Evolutionary conservation across 169 alveolate species (phyloP).

Genomic region (Plasmodium coatneyi): DNA sequence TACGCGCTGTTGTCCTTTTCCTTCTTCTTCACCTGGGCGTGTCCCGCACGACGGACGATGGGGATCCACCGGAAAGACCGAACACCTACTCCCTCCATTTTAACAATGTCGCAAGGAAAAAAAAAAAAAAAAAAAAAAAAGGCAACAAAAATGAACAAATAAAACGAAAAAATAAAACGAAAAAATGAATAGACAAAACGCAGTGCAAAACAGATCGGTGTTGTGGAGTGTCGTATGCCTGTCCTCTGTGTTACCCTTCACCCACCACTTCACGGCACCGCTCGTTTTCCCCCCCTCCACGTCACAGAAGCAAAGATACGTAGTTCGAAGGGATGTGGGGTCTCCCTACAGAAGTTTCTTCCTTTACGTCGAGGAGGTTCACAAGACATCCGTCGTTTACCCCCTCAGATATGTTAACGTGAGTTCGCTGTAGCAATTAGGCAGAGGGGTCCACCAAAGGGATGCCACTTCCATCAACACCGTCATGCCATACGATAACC

Average conservation of each 20-base stretch:
- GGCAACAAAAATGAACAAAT: no score
- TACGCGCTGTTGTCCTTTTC: conserved; percentile 5
- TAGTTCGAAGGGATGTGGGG: conserved; percentile 36
- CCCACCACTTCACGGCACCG: not conserved
- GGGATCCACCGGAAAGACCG: not conserved
- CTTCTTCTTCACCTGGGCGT: conserved; percentile 17
- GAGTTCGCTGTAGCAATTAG: not conserved
- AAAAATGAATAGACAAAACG: not conserved
- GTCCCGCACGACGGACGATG: not conserved
- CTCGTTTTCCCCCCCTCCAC: not conserved
- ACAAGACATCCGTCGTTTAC: conserved; percentile 35
- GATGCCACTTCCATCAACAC: not conserved
- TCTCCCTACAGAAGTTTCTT: conserved; percentile 53
- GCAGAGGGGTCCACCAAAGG: not conserved
- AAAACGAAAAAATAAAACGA: not conserved
- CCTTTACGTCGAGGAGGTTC: conserved; percentile 57
- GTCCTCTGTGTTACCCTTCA: not conserved
- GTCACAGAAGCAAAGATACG: conserved; percentile 58
- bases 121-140: not conserved
- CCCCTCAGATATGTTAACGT: conserved; percentile 66
- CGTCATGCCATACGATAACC: no score
- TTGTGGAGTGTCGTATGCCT: not conserved
- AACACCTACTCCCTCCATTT: conserved; percentile 52
- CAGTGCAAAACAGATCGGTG: not conserved
- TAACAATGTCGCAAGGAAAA: conserved; percentile 37